Evolutionary conservation across 148 eudicot species (phyloP).

Genomic region (Heliosperma pusillum): DNA sequence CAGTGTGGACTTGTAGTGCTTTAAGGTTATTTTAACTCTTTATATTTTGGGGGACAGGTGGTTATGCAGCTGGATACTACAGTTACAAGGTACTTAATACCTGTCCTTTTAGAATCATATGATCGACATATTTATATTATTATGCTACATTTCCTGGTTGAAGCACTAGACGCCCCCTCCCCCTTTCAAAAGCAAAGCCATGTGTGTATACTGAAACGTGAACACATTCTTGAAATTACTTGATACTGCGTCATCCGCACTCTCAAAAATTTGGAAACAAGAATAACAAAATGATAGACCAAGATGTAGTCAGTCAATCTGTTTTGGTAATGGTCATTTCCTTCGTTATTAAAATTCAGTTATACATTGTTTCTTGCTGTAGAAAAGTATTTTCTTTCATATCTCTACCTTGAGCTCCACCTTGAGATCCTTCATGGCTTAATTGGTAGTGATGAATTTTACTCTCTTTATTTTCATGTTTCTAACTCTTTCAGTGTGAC

Average conservation of each 20-base stretch:
- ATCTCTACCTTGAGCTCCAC: too few relatives aligned
- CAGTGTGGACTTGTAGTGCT: neutral
- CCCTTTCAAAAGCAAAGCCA: neutral
- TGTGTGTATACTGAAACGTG: neutral
- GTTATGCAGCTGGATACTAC: slow-evolving; percentile 98
- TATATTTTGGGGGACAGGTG: slow-evolving; percentile 43
- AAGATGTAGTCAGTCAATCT: neutral
- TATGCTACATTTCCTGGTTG: neutral
- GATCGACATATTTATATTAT: neutral
- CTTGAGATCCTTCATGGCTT: neutral
- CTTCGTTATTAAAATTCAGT: neutral
- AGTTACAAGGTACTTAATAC: slow-evolving; percentile 72
- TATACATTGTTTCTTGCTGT: neutral
- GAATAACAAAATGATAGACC: neutral
- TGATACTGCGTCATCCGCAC: neutral
- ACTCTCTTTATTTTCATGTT: neutral
- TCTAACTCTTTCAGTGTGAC: neutral
- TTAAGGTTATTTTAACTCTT: neutral
- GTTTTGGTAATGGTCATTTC: neutral
- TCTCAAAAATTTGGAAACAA: neutral
- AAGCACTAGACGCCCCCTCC: neutral
- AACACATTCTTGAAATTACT: neutral
- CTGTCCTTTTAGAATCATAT: neutral
- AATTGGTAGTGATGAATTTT: neutral
- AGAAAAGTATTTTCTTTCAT: neutral